Evolutionary conservation across 1,139 yeast species (phyloP), one percentile per base, ranked within the genome.

Genomic region (Pichia sp.): DNA sequence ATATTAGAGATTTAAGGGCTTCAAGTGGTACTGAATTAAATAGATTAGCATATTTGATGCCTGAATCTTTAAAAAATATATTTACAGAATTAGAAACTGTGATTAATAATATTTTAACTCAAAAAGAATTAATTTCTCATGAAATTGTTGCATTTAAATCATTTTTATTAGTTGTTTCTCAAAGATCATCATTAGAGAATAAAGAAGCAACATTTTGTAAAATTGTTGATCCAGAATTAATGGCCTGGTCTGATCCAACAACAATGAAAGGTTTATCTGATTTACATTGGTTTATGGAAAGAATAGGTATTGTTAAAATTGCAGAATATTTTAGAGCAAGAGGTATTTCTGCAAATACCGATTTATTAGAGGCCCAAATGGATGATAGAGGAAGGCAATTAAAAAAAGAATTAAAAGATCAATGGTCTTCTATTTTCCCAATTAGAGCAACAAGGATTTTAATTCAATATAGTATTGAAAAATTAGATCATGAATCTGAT

Each of bases 201-300:
- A 78, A 81, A 55, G 74, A 74, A 47, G 83, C 80, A 44, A 68
- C 88, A 47, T 93, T 93, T 61, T 74, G 88, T 14, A 76, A 77
- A 39, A 84, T 93, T 45, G 98, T 91, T 3, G 97, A 89, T 58
- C 95, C 96, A 0, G 96, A 91, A 53, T 66, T 93, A 37, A 66
- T 75, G 27, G 93, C 96, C 0, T 93, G 99, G 99, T 80, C 91
- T 1, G 87, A 89, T 38, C 91, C 91, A 14, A 81, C 78, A 15
- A 89, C 97, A 0, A 88, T 87, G 52, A 86, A 86, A 55, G 97
- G 96, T 0, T 66, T 91, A 30, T 70, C 80, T 60, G 95, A 91
- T 56, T 69, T 93, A 39, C 95, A 87, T 50, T 89, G 97, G 96
- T 93, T 93, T 54, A 89, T 91, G 96, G 97, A 89, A 62, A 74